Evolutionary conservation across 441 rosid species (phyloP), one percentile per base, ranked within the genome.

Genomic region (Corymbia calophylla): DNA sequence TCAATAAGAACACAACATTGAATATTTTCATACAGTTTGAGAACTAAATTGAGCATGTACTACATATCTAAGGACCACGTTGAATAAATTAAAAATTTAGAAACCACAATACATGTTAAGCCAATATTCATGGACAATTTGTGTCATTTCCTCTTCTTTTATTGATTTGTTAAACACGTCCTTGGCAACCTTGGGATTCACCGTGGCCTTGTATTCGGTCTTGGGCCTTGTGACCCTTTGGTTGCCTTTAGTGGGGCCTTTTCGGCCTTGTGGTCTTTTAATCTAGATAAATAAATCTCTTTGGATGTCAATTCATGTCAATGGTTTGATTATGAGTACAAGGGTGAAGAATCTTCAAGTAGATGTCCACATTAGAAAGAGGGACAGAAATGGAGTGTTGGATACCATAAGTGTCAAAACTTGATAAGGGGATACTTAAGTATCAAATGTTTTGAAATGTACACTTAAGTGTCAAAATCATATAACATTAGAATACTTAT

Each of bases 21-120:
- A 23, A 56, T 6, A 56, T 56, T 56, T 56, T 58, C 6, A 25
- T 58, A 58, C 0, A 10, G 0, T 58, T 58, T 58, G 5, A 0
- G 3, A 11, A 58, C 25, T 58, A 25, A 58, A 58, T 58, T 58
- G 3, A 25, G 25, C 0, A 58, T 58, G 0, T 25, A 25, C n/a
- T 23, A 58, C 21, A 58, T 23, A 0, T 58, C 10, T 58, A 25
- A 1, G 64, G 25, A 58, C 11, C 0, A 10, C 11, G 25, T 10
- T 58, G 0, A 25, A 58, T 0, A 58, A 58, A 25, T 58, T 58
- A 10, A 58, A 58, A 58, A 1, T 58, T 0, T 58, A 25, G 6
- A n/a, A 1, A 58, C 0, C 0, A 1, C 11, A 58, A 23, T 58
- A 14, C 64, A 58, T 1, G 1, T 25, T 25, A 0, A 0, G n/a